phyloP scores from a whole-genome alignment of 2,329 filamentous ascomycete genomes.

The Sporothrix variecibatus region DNA sequence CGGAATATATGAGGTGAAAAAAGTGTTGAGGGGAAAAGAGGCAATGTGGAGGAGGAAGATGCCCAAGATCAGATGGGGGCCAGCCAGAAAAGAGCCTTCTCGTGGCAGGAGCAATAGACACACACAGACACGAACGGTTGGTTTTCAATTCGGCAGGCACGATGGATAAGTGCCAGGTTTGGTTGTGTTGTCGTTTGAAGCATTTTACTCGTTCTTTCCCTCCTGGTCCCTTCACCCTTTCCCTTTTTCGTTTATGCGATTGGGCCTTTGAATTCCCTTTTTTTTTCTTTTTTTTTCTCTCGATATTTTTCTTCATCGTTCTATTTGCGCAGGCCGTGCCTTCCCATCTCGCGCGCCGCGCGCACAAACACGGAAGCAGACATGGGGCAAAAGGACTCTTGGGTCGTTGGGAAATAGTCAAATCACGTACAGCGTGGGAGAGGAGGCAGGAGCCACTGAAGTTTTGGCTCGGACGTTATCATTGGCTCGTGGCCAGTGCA shows the following conservation, averaged over 20 bases:
- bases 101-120: not conserved
- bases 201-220: not conserved
- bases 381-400: slow-evolving; percentile 17
- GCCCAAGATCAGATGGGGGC: not conserved
- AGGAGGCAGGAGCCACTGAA: slow-evolving; percentile 18
- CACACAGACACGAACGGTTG: not conserved
- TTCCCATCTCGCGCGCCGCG: not conserved
- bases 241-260: not conserved
- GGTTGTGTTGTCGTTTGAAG: not conserved
- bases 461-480: slow-evolving; percentile 5
- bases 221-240: not conserved
- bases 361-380: not conserved
- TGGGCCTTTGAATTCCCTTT: not conserved
- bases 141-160: slow-evolving; percentile 18
- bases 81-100: not conserved
- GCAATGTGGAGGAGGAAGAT: not conserved
- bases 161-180: slow-evolving; percentile 2
- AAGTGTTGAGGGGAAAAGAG: not conserved
- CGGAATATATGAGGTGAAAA: not conserved
- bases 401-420: not conserved
- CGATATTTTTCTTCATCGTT: not conserved
- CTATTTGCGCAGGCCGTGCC: not conserved
- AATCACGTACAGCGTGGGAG: slow-evolving; percentile 15
- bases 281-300: not conserved
- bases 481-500: slow-evolving; percentile 29